Evolutionary conservation across 1,284 basidiomycete species (phyloP).

Genomic region (Jaminaea rosea): DNA sequence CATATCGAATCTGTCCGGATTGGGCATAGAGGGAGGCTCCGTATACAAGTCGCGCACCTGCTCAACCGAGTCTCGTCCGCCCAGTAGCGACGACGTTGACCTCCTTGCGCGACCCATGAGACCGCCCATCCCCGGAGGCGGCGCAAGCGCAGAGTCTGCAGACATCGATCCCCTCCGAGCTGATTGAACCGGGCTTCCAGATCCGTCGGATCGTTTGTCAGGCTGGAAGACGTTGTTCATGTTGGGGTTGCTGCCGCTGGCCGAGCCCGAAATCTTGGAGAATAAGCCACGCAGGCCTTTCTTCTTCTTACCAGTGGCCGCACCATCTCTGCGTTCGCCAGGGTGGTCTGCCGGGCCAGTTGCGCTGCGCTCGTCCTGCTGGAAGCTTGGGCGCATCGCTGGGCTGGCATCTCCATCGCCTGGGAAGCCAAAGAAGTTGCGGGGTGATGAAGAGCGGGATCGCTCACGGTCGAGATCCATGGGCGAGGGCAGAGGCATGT

Average conservation of each 20-base stretch:
- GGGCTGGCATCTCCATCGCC: slow-evolving; percentile 21
- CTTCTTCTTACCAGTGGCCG: slow-evolving; percentile 16
- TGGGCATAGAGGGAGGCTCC: slow-evolving; percentile 26
- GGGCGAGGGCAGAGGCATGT: slow-evolving; percentile 10
- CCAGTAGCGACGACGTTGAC: slow-evolving; percentile 11
- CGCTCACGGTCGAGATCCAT: slow-evolving; percentile 16
- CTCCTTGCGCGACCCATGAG: slow-evolving; percentile 6
- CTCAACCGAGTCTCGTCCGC: slow-evolving; percentile 16
- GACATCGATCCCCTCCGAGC: slow-evolving; percentile 1
- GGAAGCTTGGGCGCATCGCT: not conserved
- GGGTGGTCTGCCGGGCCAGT: not conserved
- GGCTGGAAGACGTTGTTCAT: slow-evolving; percentile 1
- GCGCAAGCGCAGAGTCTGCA: slow-evolving; percentile 4
- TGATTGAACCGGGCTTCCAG: not conserved
- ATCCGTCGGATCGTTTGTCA: slow-evolving; percentile 1
- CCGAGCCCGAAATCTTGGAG: slow-evolving; percentile 23
- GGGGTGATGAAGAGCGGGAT: slow-evolving; percentile 15
- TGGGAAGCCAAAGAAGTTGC: slow-evolving; percentile 30
- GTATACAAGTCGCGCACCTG: slow-evolving; percentile 13
- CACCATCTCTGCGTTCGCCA: not conserved
- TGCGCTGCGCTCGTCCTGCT: not conserved
- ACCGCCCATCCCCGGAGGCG: slow-evolving; percentile 2
- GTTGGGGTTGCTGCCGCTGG: not conserved
- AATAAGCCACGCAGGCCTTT: slow-evolving; percentile 29
- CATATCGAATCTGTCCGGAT: slow-evolving; percentile 31